Percentiles rank a stretch among this genome's conserved stretches.
Evolutionary conservation across 1,284 basidiomycete genomes (phyloP).

Genomic region (Phenoliferia sp.): DNA sequence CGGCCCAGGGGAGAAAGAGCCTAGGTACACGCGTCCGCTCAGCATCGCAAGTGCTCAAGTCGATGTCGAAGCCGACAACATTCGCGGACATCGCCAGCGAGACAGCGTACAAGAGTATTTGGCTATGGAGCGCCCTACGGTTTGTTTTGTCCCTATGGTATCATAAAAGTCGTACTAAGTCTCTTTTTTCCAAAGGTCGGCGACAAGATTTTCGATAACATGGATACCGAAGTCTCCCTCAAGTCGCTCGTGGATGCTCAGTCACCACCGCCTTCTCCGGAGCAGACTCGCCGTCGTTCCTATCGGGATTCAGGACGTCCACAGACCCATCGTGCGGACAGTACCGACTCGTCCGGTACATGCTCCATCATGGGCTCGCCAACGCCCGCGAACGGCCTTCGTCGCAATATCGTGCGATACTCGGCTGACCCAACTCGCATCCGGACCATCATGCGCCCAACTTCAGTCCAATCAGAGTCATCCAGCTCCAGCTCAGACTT

Average conservation of each 20-base stretch:
- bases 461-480: neutral
- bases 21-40: neutral
- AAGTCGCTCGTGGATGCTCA: conserved; percentile 11
- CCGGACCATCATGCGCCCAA: neutral
- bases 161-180: neutral
- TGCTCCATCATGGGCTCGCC: conserved; percentile 14
- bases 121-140: conserved; percentile 19
- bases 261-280: conserved; percentile 7
- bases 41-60: neutral
- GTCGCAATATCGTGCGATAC: conserved; percentile 18
- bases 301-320: too few relatives aligned
- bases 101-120: conserved; percentile 16
- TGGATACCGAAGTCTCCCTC: conserved; percentile 15
- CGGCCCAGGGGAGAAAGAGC: neutral
- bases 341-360: conserved; percentile 11
- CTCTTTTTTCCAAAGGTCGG: conserved; percentile 9
- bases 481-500: conserved; percentile 8
- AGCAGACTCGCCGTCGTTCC: neutral
- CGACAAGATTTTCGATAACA: conserved; percentile 24
- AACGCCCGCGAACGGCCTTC: conserved; percentile 2
- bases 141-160: neutral
- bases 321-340: conserved; percentile 5
- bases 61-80: neutral
- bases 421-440: conserved; percentile 13
- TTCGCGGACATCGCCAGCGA: neutral